A percentile compares a stretch with the other conserved stretches of the same genome.
Evolutionary conservation across 225 moss, liverwort and hornwort genomes (phyloP).

Genomic region (Anthoceros angustus): DNA sequence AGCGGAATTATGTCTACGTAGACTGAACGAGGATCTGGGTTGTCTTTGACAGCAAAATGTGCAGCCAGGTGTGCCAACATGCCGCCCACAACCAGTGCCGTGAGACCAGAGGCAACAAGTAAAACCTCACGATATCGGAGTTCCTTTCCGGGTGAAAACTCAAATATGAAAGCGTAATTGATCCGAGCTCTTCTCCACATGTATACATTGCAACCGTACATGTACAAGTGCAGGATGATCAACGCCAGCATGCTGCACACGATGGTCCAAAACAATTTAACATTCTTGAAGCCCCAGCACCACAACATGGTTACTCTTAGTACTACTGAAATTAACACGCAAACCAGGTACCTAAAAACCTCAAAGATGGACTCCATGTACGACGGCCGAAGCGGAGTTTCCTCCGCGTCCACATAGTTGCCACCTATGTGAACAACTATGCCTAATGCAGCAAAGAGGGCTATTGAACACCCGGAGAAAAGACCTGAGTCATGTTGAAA

Average conservation of each 20-base stretch:
- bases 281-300: neutral
- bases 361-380: constrained; percentile 3
- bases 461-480: neutral
- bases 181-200: constrained; percentile 28
- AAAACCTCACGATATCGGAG: constrained; percentile 23
- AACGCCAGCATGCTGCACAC: constrained; percentile 28
- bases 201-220: constrained; percentile 38
- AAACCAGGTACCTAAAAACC: neutral
- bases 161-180: constrained; percentile 27
- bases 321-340: too few species aligned
- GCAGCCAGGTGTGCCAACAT: constrained; percentile 58
- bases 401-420: neutral
- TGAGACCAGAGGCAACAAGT: constrained; percentile 41
- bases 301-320: too few species aligned
- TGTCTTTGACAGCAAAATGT: constrained; percentile 41
- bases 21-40: constrained; percentile 18
- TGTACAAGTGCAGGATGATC: constrained; percentile 34
- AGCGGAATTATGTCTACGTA: constrained; percentile 54
- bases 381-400: neutral
- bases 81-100: constrained; percentile 42
- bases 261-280: neutral
- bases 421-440: neutral
- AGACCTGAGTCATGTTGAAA: neutral
- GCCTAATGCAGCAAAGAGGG: neutral
- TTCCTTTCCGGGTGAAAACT: constrained; percentile 23